phyloP scores from a whole-genome alignment of 495 filamentous ascomycete species.

The Penicillium subrubescens region DNA sequence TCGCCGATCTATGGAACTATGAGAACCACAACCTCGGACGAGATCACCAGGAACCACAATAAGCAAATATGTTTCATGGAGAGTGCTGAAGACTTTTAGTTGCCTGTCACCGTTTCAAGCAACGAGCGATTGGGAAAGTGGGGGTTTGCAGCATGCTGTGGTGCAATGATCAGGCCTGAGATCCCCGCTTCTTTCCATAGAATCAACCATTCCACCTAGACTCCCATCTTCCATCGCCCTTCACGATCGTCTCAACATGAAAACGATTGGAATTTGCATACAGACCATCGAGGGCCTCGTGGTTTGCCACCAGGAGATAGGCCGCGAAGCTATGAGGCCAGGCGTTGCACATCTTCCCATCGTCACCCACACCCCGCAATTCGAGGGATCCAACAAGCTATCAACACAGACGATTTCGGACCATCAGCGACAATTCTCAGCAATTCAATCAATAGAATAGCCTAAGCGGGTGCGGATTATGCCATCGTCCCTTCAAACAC shows the following conservation, averaged over 20 bases:
- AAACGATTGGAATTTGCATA: conserved; percentile 14
- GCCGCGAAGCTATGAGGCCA: conserved; percentile 13
- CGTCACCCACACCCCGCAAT: conserved; percentile 11
- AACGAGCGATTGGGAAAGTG: background rate
- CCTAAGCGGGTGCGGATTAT: conserved; percentile 13
- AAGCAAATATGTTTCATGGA: background rate
- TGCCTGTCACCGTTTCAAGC: too few relatives aligned
- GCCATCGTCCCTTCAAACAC: conserved; percentile 14
- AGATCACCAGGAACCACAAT: background rate
- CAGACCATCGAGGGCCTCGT: conserved; percentile 13
- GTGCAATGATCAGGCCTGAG: background rate
- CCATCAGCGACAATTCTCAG: background rate
- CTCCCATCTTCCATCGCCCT: background rate
- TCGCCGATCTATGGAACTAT: background rate
- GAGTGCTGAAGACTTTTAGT: background rate
- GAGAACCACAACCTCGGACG: background rate
- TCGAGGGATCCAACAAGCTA: background rate
- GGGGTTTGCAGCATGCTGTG: background rate
- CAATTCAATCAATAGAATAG: conserved; percentile 10
- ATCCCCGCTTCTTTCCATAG: background rate
- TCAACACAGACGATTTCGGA: conserved; percentile 5
- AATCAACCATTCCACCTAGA: background rate
- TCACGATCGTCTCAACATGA: background rate
- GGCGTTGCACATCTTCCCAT: conserved; percentile 14
- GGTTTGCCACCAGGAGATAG: conserved; percentile 11